phyloP scores from a whole-genome alignment of 176 grass and related monocot genomes.

The Carex pumila region DNA sequence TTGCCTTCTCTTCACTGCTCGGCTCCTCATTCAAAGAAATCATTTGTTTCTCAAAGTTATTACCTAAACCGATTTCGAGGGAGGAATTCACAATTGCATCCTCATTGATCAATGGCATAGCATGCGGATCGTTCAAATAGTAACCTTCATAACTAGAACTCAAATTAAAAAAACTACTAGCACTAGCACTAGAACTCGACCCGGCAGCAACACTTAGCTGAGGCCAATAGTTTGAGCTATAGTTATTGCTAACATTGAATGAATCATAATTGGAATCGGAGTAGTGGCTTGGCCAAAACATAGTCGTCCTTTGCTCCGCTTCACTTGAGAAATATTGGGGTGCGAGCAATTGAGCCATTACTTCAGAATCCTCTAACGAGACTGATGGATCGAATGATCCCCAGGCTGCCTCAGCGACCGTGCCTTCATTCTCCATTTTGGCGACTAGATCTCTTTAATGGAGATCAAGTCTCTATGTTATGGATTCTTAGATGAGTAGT shows the following conservation, averaged over 20 bases:
- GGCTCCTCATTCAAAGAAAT: slow-evolving; percentile 20
- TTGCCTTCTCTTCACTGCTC: not conserved
- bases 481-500: slow-evolving; percentile 11
- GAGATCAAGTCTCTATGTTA: slow-evolving; percentile 14
- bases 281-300: slow-evolving; percentile 55
- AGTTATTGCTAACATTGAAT: slow-evolving; percentile 14
- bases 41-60: slow-evolving; percentile 38
- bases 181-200: slow-evolving; percentile 27
- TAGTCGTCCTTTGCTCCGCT: slow-evolving; percentile 22
- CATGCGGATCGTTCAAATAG: slow-evolving; percentile 29
- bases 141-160: slow-evolving; percentile 27
- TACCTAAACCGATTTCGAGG: slow-evolving; percentile 45
- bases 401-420: slow-evolving; percentile 49
- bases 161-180: slow-evolving; percentile 1
- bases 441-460: slow-evolving; percentile 11
- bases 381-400: slow-evolving; percentile 52
- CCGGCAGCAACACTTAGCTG: slow-evolving; percentile 12
- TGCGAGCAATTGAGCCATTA: slow-evolving; percentile 64
- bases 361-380: slow-evolving; percentile 60
- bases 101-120: slow-evolving; percentile 29
- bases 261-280: slow-evolving; percentile 40
- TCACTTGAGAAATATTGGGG: slow-evolving; percentile 40
- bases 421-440: slow-evolving; percentile 14
- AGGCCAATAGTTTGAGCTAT: slow-evolving; percentile 45
- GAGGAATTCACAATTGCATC: slow-evolving; percentile 34